Percentiles rank a stretch among this genome's conserved stretches.
Evolutionary conservation across 148 eudicot genomes (phyloP).

Genomic region (Limonium bicolor): DNA sequence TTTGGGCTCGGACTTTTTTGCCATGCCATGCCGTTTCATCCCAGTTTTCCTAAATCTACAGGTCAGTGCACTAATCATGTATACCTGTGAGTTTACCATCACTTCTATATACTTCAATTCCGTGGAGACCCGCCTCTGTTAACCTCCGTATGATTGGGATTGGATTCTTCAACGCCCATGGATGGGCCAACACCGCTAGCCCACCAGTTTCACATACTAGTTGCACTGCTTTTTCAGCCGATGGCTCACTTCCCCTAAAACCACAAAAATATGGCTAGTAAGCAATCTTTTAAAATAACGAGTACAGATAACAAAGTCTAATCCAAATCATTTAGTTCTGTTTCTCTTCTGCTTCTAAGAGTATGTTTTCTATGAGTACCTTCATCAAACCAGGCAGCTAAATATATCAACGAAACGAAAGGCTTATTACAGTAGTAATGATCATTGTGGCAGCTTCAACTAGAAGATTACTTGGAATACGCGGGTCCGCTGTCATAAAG

Average conservation of each 20-base stretch:
- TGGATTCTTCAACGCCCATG: constrained; percentile 85
- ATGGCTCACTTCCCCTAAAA: constrained; percentile 81
- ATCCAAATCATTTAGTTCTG: too few species aligned
- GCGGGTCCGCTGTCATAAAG: constrained; percentile 97
- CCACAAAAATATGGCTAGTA: constrained; percentile 2
- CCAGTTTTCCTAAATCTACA: too few species aligned
- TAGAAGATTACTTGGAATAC: constrained; percentile 91
- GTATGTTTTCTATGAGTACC: too few species aligned
- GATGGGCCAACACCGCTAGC: constrained; percentile 85
- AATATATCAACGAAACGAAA: too few species aligned
- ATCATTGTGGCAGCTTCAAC: too few species aligned
- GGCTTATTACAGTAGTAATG: too few species aligned
- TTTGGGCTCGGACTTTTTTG: too few species aligned
- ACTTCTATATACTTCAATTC: constrained; percentile 82
- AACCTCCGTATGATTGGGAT: constrained; percentile 39
- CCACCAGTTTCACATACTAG: constrained; percentile 77
- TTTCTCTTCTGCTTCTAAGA: too few species aligned
- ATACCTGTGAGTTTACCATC: constrained; percentile 92
- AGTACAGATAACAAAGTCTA: too few species aligned
- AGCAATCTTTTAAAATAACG: background rate
- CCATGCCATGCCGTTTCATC: too few species aligned
- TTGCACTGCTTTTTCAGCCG: constrained; percentile 65
- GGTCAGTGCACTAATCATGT: too few species aligned
- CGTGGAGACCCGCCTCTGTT: constrained; percentile 81
- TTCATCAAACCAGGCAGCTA: too few species aligned